phyloP scores from a whole-genome alignment of 805 yeast genomes.

The Schizosaccharomyces osmophilus region DNA sequence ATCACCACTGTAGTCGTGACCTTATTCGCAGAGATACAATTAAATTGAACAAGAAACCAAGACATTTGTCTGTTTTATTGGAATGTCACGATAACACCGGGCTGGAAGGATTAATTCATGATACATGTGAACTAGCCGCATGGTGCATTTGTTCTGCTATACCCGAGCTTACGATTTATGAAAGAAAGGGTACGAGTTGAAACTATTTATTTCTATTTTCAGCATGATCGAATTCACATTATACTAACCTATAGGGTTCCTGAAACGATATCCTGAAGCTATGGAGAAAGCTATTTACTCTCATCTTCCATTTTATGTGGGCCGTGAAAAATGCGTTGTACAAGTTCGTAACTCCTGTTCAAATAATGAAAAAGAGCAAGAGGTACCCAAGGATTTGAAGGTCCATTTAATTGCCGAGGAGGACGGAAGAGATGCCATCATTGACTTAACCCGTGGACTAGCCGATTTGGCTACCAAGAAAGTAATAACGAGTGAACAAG shows the following conservation, averaged over 20 bases:
- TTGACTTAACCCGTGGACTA: constrained; percentile 67
- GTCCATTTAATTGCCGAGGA: constrained; percentile 42
- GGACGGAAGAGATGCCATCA: constrained; percentile 79
- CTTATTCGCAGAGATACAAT: constrained; percentile 62
- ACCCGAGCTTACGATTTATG: constrained; percentile 47
- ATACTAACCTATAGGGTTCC: constrained; percentile 1
- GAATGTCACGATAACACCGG: constrained; percentile 69
- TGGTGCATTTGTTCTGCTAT: constrained; percentile 89
- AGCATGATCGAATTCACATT: background rate
- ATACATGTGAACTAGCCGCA: constrained; percentile 50
- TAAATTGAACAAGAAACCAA: constrained; percentile 52
- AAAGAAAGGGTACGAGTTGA: constrained; percentile 31
- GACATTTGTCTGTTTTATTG: constrained; percentile 49
- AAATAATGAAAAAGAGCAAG: constrained; percentile 15
- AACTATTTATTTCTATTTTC: too few species aligned
- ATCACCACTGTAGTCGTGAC: constrained; percentile 35
- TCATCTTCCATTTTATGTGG: constrained; percentile 48
- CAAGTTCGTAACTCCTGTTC: constrained; percentile 40
- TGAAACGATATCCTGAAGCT: constrained; percentile 9
- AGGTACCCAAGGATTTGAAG: constrained; percentile 26
- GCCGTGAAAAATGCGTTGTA: constrained; percentile 41
- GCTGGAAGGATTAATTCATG: constrained; percentile 50
- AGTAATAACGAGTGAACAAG: constrained; percentile 37
- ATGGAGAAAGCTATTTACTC: constrained; percentile 30
- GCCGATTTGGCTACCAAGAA: constrained; percentile 42